Evolutionary conservation across 345 rosid species (phyloP), one percentile per base, ranked within the genome.

Genomic region (Citrus cavaleriei): DNA sequence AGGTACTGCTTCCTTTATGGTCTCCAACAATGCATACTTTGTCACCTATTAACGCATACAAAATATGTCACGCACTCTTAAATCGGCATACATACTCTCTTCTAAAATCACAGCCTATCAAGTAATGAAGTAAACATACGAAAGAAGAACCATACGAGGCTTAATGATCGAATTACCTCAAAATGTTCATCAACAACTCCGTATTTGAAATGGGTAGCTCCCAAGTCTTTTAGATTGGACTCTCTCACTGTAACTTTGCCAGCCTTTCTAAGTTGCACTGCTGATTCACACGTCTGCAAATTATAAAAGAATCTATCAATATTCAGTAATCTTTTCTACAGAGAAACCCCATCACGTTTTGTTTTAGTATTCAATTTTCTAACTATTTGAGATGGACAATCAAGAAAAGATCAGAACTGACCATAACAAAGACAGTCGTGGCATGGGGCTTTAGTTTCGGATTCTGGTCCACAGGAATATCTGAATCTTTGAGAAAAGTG

Each of bases 241-340:
- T 95, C 98, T 74, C 84, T 90, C 38, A 91, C 92, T 2, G 92
- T 88, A 18, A 86, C 91, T 78, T 87, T 85, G 49, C 96, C 97
- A 7, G 87, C 81, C 78, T 93, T 93, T 66, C 91, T 87, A 24
- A 93, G 90, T 72, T 89, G 92, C 22, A 83, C 85, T 4, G 97
- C 94, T 51, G 97, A 89, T 83, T 95, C 94, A 83, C 97, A 93
- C 34, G 94, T 91, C 94, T 91, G 89, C 82, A 79, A 72, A 74
- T 70, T 57, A 22, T 7, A 30, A 7, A 61, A n/a, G n/a, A 24
- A 30, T 62, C 51, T 10, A 4, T 21, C 21, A 10, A 64, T 27
- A 19, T 9, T 21, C 18, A 13, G 25, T 55, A 46, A 3, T 12
- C 16, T 46, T 10, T 46, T 10, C 10, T 42, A 42, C 12, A 10